These are phyloP conservation scores for Kokia cookei DNA, from an alignment of 441 rosid species.

Conservation along the genomic window DNA sequence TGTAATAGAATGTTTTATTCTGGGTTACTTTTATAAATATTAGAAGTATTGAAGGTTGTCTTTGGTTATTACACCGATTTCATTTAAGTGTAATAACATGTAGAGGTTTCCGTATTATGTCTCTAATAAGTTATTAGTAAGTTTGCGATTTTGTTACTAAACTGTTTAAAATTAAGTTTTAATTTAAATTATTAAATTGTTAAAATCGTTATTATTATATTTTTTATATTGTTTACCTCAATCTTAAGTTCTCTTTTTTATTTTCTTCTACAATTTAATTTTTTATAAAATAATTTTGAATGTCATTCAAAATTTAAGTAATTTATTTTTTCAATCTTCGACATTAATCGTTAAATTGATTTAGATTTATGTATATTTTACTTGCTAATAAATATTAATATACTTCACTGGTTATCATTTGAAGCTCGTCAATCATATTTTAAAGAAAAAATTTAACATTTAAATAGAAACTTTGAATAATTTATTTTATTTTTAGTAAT, in stretches of 20 bases:
- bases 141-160: accelerated
- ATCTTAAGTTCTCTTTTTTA: accelerated
- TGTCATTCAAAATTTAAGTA: accelerated
- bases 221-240: too few relatives aligned
- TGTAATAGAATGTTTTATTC: not conserved
- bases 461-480: too few relatives aligned
- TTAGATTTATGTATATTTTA: too few relatives aligned
- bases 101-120: not conserved
- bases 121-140: not conserved
- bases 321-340: accelerated
- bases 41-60: not conserved
- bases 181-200: accelerated
- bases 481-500: too few relatives aligned
- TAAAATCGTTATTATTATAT: accelerated
- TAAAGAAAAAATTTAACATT: too few relatives aligned
- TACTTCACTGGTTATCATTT: accelerated
- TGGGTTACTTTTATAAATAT: not conserved
- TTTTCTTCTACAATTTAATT: too few relatives aligned
- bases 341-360: accelerated
- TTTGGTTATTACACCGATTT: not conserved
- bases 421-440: too few relatives aligned
- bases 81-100: not conserved
- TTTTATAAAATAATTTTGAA: too few relatives aligned
- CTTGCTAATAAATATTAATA: accelerated
- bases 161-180: accelerated